Evolutionary conservation across 129 eudicot genomes (phyloP).

Genomic region (Heracleum sosnowskyi): DNA sequence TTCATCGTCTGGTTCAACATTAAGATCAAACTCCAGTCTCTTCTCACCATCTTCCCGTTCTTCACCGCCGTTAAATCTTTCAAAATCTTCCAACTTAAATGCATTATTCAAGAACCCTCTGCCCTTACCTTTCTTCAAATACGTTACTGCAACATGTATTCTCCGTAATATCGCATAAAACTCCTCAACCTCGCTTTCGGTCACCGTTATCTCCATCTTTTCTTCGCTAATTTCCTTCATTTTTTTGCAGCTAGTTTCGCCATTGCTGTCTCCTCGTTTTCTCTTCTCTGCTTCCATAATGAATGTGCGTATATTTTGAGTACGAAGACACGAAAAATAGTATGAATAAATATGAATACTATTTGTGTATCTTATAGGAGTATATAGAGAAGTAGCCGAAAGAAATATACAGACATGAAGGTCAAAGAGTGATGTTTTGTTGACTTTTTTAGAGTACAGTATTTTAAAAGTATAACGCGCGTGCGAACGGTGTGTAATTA

Average conservation of each 20-base stretch:
- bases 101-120: not conserved
- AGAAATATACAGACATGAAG: not conserved
- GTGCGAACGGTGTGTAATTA: not conserved
- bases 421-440: not conserved
- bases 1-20: slow-evolving; percentile 26
- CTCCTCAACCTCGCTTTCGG: slow-evolving; percentile 44
- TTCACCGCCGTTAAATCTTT: not conserved
- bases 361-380: not conserved
- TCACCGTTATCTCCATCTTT: slow-evolving; percentile 7
- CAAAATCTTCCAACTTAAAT: slow-evolving; percentile 16
- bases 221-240: not conserved
- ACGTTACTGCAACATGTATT: slow-evolving; percentile 36
- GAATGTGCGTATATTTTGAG: not conserved
- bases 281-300: slow-evolving; percentile 29
- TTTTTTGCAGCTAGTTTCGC: not conserved
- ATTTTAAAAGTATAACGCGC: not conserved
- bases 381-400: not conserved
- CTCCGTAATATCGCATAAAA: slow-evolving; percentile 33
- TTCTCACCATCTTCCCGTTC: slow-evolving; percentile 3
- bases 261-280: slow-evolving; percentile 14
- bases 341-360: not conserved
- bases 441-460: not conserved
- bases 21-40: slow-evolving; percentile 34
- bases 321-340: not conserved
- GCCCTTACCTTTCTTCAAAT: slow-evolving; percentile 26